Evolutionary conservation across 2,329 filamentous ascomycete genomes (phyloP), one percentile per base, ranked within the genome.

Genomic region (Fusarium neocosmosporiellum): DNA sequence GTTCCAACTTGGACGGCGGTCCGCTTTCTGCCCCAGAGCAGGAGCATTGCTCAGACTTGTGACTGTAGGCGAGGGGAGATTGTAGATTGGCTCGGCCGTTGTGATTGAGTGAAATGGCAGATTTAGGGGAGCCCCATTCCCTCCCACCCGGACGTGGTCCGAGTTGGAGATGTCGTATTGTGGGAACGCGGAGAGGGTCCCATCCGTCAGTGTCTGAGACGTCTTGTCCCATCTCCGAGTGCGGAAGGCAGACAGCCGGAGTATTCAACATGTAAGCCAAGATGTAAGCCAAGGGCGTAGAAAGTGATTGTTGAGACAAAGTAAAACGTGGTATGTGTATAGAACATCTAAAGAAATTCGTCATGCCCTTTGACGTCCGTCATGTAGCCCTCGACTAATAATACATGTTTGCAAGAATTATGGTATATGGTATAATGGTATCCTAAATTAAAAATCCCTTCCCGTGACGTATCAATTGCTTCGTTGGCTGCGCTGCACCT

Each of bases 401-500:
- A 33, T 59, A 54, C 53, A 29, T 27, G 50, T 34, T 29, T 22
- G 9, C 54, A 57, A 57, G 54, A 57, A 57, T 57, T 57, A 57
- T 29, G 53, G 9, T 27, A 37, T 53, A 37, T 46, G 22, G 22
- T 46, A 46, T 37, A 41, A 41, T 54, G 43, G 48, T 50, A 54
- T 53, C 60, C 55, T 37, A 16, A 39, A 59, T 29, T 41, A 50
- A 29, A 31, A 43, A 24, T 20, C 27, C 24, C 36, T 29, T n/a
- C 36, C 36, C 27, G 33, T 41, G 36, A 22, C 20, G 2, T 57
- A 31, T 57, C 46, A 63, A 59, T 61, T 64, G 31, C 59, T 53
- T 22, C 64, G 39, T 37, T 55, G 34, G 20, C 59, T 50, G 20
- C 75, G 55, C 16, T 75, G 70, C 5, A 76, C 54, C 2, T 77